Percentiles rank a stretch among this genome's conserved stretches.
These are phyloP conservation scores for Phytophthora brassicae DNA, from an alignment of 352 stramenopile species.

Conservation along the genomic window DNA sequence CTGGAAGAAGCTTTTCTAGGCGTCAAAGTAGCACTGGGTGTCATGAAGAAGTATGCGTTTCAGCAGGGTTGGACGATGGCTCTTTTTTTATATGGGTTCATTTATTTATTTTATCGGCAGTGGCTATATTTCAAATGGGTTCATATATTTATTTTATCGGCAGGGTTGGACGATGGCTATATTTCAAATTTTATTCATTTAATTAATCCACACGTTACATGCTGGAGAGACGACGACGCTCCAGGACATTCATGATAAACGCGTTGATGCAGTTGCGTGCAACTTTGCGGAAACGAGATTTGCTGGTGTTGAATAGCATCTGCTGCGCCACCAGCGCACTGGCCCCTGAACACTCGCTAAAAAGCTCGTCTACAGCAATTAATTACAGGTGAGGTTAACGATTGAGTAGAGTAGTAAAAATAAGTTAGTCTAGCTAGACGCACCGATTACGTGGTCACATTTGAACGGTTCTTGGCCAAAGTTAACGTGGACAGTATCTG, in stretches of 20 bases:
- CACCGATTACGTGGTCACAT: constrained; percentile 40
- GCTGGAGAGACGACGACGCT: constrained; percentile 13
- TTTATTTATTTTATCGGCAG: too few relatives aligned
- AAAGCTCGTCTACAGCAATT: constrained; percentile 43
- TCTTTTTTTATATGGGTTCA: constrained; percentile 17
- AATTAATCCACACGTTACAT: too few relatives aligned
- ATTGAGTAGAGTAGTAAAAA: neutral
- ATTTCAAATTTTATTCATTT: too few relatives aligned
- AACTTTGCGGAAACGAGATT: constrained; percentile 3
- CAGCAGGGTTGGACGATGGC: constrained; percentile 8
- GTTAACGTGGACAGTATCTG: constrained; percentile 74
- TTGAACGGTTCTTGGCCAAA: constrained; percentile 73
- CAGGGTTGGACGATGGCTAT: constrained; percentile 10
- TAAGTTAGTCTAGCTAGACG: neutral
- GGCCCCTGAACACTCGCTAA: constrained; percentile 36
- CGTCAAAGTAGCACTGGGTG: too few relatives aligned
- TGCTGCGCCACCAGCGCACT: constrained; percentile 15
- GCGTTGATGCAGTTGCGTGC: constrained; percentile 27
- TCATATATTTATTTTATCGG: too few relatives aligned
- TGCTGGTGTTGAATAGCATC: constrained; percentile 20
- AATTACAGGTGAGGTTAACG: neutral
- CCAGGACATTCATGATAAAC: constrained; percentile 25
- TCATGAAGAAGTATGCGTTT: constrained; percentile 23
- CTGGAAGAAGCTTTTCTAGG: constrained; percentile 6
- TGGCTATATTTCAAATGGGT: constrained; percentile 16